Evolutionary conservation across 1,139 yeast genomes (phyloP), one percentile per base, ranked within the genome.

Genomic region (Debaryomycetaceae sp.): DNA sequence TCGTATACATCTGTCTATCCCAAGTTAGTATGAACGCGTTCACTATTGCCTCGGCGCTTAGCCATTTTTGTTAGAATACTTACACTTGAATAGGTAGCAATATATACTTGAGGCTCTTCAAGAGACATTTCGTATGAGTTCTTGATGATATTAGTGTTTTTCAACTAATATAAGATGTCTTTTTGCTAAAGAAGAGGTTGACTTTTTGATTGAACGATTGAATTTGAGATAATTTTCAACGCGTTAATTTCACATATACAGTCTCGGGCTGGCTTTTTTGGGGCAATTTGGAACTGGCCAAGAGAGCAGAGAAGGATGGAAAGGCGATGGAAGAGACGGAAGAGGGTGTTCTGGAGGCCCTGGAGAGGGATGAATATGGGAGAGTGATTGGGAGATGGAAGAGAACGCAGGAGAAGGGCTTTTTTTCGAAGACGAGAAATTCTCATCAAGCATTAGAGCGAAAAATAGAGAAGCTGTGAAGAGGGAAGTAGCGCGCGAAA

Each of bases 1-100:
- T 92, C 98, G 57, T 84, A 87, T 33, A 91, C 98, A 41, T 92
- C 92, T 15, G 67, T 63, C 70, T 64, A 45, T 5, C 40, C 41
- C 26, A 14, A 28, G 58, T 54, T 51, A 51, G 57, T 52, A 51
- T 38, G 26, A 29, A 37, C 36, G 38, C 39, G 38, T 34, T 30
- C 13, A 28, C 30, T 30, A 39, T 40, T 42, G 35, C 35, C 11
- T 13, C n/a, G 35, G 19, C 5, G 8, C 28, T 5, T 16, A 6
- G 28, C 8, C 7, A 17, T 33, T 13, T 17, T 11, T 8, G 29
- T 9, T n/a, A 24, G 11, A 24, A n/a, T 26, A 58, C 63, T 40
- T 56, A 58, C 63, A 40, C 52, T 56, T 33, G 62, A 57, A 46
- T 58, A 58, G 7, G 63, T 58, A 44, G 63, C 63, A 41, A 58